Evolutionary conservation across 306 rosid species (phyloP), one percentile per base, ranked within the genome.

Genomic region (Clitoria ternatea): DNA sequence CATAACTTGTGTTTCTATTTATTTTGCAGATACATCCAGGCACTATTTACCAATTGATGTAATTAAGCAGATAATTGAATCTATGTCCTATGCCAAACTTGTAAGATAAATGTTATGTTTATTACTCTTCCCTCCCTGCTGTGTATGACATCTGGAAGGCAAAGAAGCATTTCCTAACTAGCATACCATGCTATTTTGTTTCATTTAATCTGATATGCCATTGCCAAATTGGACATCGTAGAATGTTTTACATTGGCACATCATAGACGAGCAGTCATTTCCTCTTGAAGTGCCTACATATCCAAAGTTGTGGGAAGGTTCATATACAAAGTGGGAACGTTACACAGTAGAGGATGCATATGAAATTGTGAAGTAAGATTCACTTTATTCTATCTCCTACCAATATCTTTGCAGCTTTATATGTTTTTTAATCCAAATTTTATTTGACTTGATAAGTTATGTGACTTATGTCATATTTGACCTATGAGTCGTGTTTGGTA

Each of bases 171-270:
- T 20, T 33, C 32, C 66, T 37, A 27, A 70, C 76, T 64, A 24
- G 48, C 68, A 61, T 42, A 36, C 36, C 29, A 0, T 77, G 26
- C 37, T 48, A 24, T 74, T 76, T 64, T 56, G 13, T 61, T 56
- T 27, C 67, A 69, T 80, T 73, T 67, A 32, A 72, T 77, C 85
- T 83, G 79, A 84, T 74, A 42, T 76, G 37, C 73, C 83, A 49
- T n/a, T n/a, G n/a, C n/a, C n/a, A 57, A 14, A 44, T 74, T 84
- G 17, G 81, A 70, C 81, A 78, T 57, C 64, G 85, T 81, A 94
- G 99, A 94, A 94, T 87, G 97, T 94, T 61, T 89, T 94, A 61
- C 99, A 94, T 84, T 94, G 99, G 99, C 97, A 94, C 86, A 72
- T 89, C 70, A 81, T 94, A 80, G 99, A 94, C 45, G 80, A 68